Percentiles rank a stretch among this genome's conserved stretches.
These are phyloP conservation scores for Oehlia diaphana DNA, from an alignment of 192 early-diverging fungal genomes.

Conservation along the genomic window DNA sequence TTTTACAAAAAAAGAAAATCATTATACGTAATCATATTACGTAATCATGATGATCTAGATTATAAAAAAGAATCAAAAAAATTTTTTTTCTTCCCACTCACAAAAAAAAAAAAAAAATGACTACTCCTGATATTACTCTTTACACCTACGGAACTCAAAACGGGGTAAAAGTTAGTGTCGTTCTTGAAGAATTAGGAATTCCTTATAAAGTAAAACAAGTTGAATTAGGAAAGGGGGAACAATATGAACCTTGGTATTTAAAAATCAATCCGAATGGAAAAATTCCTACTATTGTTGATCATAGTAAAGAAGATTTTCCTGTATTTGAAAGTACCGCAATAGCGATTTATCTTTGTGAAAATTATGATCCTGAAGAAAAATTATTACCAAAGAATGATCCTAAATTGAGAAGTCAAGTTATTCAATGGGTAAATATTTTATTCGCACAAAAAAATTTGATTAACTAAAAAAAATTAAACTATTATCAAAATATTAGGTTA, in stretches of 20 bases:
- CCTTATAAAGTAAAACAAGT: slow-evolving; percentile 41
- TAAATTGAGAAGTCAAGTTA: slow-evolving; percentile 40
- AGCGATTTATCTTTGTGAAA: slow-evolving; percentile 54
- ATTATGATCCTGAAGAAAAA: slow-evolving; percentile 51
- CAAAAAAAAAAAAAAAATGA: not conserved
- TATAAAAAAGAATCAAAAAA: too few species aligned
- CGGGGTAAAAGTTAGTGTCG: not conserved
- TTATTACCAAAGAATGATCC: slow-evolving; percentile 44
- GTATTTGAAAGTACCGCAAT: slow-evolving; percentile 63
- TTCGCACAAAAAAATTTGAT: not conserved
- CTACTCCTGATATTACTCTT: slow-evolving; percentile 11
- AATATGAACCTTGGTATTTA: slow-evolving; percentile 49
- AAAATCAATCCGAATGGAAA: slow-evolving; percentile 57
- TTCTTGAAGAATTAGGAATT: slow-evolving; percentile 55
- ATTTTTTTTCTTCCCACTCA: too few species aligned
- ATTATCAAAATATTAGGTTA: slow-evolving; percentile 24
- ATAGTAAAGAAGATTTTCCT: slow-evolving; percentile 45
- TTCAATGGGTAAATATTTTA: slow-evolving; percentile 42
- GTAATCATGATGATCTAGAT: too few species aligned
- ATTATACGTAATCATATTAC: too few species aligned
- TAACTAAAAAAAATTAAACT: not conserved
- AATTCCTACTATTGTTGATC: slow-evolving; percentile 54
- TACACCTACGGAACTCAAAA: not conserved
- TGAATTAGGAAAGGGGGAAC: slow-evolving; percentile 44
- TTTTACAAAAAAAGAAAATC: too few species aligned